Evolutionary conservation across 164 flowering plant species (phyloP).

Genomic region (Dillenia turbinata): DNA sequence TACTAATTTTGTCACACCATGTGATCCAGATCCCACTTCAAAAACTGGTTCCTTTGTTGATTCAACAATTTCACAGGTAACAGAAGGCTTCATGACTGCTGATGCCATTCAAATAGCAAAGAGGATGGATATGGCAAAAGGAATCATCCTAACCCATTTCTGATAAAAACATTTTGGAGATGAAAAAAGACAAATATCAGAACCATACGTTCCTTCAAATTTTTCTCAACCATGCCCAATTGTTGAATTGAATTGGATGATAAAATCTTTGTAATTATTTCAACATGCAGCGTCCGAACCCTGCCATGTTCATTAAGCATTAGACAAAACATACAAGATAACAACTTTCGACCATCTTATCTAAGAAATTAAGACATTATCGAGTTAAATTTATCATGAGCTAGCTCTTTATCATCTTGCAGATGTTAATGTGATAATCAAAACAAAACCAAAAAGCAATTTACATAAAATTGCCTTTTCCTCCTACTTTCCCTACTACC

Average conservation of each 20-base stretch:
- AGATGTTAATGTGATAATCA: too few species aligned
- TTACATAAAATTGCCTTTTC: too few species aligned
- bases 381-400: too few species aligned
- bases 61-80: slow-evolving; percentile 67
- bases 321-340: not conserved
- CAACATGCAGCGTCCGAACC: slow-evolving; percentile 17
- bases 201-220: slow-evolving; percentile 4
- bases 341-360: too few species aligned
- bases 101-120: slow-evolving; percentile 7
- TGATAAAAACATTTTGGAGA: slow-evolving; percentile 8
- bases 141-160: slow-evolving; percentile 33
- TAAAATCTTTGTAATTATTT: not conserved
- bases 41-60: slow-evolving; percentile 16
- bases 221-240: slow-evolving; percentile 17
- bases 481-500: too few species aligned
- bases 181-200: slow-evolving; percentile 9
- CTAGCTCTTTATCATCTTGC: too few species aligned
- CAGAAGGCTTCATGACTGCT: slow-evolving; percentile 3
- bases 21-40: slow-evolving; percentile 13
- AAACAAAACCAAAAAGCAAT: too few species aligned
- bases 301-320: slow-evolving; percentile 18
- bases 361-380: too few species aligned
- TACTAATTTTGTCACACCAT: slow-evolving; percentile 15
- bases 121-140: not conserved
- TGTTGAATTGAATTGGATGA: not conserved